Conservation (phyloP, 257 asterid genomes). For the Linderniella brevidens region DNA sequence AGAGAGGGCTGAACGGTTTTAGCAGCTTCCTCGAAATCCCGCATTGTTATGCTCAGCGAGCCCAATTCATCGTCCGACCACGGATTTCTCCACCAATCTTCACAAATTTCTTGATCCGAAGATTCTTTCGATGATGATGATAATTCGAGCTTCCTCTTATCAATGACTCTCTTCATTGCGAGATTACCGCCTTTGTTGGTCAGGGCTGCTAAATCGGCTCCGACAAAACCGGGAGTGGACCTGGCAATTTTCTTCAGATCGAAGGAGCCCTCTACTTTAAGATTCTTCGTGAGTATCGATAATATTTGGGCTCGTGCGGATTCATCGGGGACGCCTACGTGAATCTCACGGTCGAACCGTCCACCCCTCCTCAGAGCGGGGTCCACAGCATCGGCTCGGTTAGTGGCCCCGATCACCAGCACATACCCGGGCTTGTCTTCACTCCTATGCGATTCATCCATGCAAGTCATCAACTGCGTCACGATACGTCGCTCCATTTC, state of each 20-base stretch:
- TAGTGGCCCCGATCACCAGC: slow-evolving; percentile 84
- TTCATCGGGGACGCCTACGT: slow-evolving; percentile 72
- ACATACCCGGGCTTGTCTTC: slow-evolving; percentile 35
- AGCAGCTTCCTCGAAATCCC: slow-evolving; percentile 88
- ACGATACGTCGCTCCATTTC: slow-evolving; percentile 85
- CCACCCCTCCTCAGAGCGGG: slow-evolving; percentile 92
- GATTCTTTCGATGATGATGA: slow-evolving; percentile 14
- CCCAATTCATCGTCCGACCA: slow-evolving; percentile 57
- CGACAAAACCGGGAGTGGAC: slow-evolving; percentile 77
- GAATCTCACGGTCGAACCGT: slow-evolving; percentile 76
- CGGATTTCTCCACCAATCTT: slow-evolving; percentile 60
- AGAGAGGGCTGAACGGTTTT: slow-evolving; percentile 74
- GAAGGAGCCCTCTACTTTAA: slow-evolving; percentile 66
- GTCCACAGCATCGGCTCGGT: slow-evolving; percentile 78
- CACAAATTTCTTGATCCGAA: slow-evolving; percentile 7
- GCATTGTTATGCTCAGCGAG: slow-evolving; percentile 41
- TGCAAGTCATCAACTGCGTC: slow-evolving; percentile 73
- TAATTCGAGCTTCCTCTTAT: slow-evolving; percentile 27
- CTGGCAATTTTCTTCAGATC: slow-evolving; percentile 72
- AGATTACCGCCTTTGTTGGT: slow-evolving; percentile 66
- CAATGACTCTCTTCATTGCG: slow-evolving; percentile 71
- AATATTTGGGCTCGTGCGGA: slow-evolving; percentile 55
- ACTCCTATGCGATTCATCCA: slow-evolving; percentile 56
- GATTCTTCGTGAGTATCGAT: slow-evolving; percentile 35
- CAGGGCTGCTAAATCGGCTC: slow-evolving; percentile 76